phyloP scores from a whole-genome alignment of 257 asterid species.

The Nicotiana sylvestris region DNA sequence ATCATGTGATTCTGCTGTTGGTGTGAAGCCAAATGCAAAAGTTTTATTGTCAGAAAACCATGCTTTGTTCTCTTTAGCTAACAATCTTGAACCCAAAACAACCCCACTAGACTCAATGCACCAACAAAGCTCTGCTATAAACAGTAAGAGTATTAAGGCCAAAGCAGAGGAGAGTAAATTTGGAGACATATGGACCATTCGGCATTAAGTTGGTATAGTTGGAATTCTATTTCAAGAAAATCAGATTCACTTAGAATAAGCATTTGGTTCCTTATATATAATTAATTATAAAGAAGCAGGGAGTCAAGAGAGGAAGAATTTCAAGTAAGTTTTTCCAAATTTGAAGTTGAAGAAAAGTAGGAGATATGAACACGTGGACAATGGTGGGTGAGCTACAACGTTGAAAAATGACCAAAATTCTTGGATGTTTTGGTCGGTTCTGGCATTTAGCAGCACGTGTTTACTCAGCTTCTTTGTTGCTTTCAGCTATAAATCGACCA shows the following conservation, averaged over 20 bases:
- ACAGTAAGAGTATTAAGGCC: conserved; percentile 18
- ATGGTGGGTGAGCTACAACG: conserved; percentile 68
- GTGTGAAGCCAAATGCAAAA: conserved; percentile 69
- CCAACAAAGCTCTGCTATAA: conserved; percentile 22
- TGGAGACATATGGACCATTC: conserved; percentile 16
- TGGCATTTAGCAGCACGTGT: not conserved
- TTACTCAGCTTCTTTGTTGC: not conserved
- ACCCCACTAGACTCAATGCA: conserved; percentile 32
- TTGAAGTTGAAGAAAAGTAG: conserved; percentile 19
- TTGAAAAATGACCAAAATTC: conserved; percentile 41
- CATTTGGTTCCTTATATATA: conserved; percentile 17
- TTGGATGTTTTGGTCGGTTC: not conserved
- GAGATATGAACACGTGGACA: conserved; percentile 46
- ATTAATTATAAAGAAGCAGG: conserved; percentile 9
- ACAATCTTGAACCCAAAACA: conserved; percentile 53
- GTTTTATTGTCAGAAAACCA: conserved; percentile 81
- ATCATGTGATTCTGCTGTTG: conserved; percentile 28
- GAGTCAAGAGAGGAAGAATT: conserved; percentile 13
- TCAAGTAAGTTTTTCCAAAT: not conserved
- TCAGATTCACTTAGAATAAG: not conserved
- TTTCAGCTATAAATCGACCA: not conserved
- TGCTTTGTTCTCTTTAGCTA: conserved; percentile 48
- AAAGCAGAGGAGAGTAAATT: conserved; percentile 9
- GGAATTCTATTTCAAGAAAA: conserved; percentile 27
- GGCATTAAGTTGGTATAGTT: not conserved